Evolutionary conservation across 257 asterid genomes (phyloP), one percentile per base, ranked within the genome.

Genomic region (Plantago elongata): DNA sequence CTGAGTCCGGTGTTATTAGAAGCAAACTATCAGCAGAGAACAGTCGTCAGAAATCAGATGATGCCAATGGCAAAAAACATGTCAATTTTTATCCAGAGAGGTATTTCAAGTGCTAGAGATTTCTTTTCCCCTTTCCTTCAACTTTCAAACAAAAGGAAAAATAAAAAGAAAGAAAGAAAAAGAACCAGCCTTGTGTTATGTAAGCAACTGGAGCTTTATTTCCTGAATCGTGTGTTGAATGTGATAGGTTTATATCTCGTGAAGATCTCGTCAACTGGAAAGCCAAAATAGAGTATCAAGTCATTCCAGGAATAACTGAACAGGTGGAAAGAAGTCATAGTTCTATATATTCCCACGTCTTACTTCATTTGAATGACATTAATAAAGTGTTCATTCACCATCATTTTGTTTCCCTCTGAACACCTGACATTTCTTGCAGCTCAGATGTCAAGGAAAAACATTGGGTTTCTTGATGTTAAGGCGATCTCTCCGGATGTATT

Each of bases 211-310:
- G 42, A 54, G 59, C 56, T n/a, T n/a, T 13, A 42, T 45, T 6
- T 43, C 51, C 38, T 61, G n/a, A 30, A 6, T 29, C 13, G 51
- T 12, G 42, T 69, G 18, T 69, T 67, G 65, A 65, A 57, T 81
- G 61, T 60, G 48, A 62, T 75, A 92, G 99, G 77, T 80, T 69
- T 64, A 66, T 92, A 65, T 74, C 87, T 68, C 97, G 89, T 27
- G 83, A 84, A 75, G 99, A 92, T 81, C 79, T 89, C 61, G 68
- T 92, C 69, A 69, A 81, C 60, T 92, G 99, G 99, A 92, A 72
- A 73, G 94, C 94, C 57, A 92, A 83, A 79, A 45, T 83, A 69
- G 99, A 92, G 75, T 92, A 92, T 61, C 84, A 72, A 57, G 66
- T 76, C 71, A 57, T 58, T 65, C 91, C 77, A 10, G 78, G 77